These are phyloP conservation scores for Halenospora varia DNA, from an alignment of 495 filamentous ascomycete genomes.

Conservation along the genomic window DNA sequence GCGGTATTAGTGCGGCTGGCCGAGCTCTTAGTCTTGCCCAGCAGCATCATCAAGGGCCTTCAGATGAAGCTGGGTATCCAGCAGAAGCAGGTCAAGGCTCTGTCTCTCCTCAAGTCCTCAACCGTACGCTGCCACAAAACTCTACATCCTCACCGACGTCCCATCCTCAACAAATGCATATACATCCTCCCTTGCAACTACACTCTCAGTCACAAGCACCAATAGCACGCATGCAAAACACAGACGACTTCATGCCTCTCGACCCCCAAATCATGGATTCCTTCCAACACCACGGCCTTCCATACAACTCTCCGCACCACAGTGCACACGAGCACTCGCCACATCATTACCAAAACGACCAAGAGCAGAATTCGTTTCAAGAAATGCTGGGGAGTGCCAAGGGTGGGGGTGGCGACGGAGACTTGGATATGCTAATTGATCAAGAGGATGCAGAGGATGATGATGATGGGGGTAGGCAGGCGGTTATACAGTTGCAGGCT, in stretches of 20 bases:
- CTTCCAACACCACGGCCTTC: constrained; percentile 1
- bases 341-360: constrained; percentile 20
- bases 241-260: constrained; percentile 21
- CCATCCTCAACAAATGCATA: not conserved
- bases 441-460: constrained; percentile 18
- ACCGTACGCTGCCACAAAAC: constrained; percentile 15
- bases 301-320: not conserved
- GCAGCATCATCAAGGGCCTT: not conserved
- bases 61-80: not conserved
- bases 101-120: constrained; percentile 24
- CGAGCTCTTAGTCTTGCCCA: constrained; percentile 14
- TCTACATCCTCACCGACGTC: not conserved
- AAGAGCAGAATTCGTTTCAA: constrained; percentile 17
- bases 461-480: constrained; percentile 3
- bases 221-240: constrained; percentile 15
- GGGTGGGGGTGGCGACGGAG: constrained; percentile 38
- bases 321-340: too few relatives aligned
- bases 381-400: constrained; percentile 26
- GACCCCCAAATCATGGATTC: constrained; percentile 28
- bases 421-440: constrained; percentile 52
- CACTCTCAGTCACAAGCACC: constrained; percentile 5
- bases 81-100: constrained; percentile 17
- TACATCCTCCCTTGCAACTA: not conserved
- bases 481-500: too few relatives aligned
- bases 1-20: constrained; percentile 18